phyloP scores from a whole-genome alignment of 345 rosid genomes.

The Clausena lansium region DNA sequence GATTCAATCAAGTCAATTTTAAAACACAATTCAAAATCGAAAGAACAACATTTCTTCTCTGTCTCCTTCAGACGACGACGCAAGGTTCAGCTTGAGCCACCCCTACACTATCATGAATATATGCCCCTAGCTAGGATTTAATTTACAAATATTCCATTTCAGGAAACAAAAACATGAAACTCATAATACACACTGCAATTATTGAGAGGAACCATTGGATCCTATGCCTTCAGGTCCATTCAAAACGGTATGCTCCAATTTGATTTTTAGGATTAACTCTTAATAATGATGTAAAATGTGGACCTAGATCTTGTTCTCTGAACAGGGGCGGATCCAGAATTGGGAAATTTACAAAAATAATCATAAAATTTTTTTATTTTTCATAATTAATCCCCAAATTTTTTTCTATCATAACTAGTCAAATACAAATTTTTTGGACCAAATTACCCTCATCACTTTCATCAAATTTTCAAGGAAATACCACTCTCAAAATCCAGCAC shows the following conservation, averaged over 20 bases:
- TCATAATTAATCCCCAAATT: too few relatives aligned
- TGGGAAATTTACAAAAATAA: too few relatives aligned
- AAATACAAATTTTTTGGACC: too few relatives aligned
- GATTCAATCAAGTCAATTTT: slow-evolving; percentile 5
- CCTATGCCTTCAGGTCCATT: background rate
- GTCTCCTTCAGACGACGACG: background rate
- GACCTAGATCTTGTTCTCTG: background rate
- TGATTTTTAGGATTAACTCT: background rate
- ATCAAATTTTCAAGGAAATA: too few relatives aligned
- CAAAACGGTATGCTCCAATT: background rate
- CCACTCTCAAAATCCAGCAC: too few relatives aligned
- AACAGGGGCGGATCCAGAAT: too few relatives aligned
- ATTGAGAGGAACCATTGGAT: slow-evolving; percentile 1
- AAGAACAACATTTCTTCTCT: background rate
- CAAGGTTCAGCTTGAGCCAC: background rate
- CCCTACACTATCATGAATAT: background rate
- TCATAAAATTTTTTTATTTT: too few relatives aligned
- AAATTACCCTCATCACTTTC: too few relatives aligned
- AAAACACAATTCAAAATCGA: background rate
- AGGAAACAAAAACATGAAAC: background rate
- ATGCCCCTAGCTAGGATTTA: background rate
- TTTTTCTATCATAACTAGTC: too few relatives aligned
- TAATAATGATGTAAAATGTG: background rate
- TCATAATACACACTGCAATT: background rate
- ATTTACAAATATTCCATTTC: background rate